A percentile compares a stretch with the other conserved stretches of the same genome.
Evolutionary conservation across 1,284 basidiomycete genomes (phyloP).

Genomic region (Moesziomyces antarcticus): DNA sequence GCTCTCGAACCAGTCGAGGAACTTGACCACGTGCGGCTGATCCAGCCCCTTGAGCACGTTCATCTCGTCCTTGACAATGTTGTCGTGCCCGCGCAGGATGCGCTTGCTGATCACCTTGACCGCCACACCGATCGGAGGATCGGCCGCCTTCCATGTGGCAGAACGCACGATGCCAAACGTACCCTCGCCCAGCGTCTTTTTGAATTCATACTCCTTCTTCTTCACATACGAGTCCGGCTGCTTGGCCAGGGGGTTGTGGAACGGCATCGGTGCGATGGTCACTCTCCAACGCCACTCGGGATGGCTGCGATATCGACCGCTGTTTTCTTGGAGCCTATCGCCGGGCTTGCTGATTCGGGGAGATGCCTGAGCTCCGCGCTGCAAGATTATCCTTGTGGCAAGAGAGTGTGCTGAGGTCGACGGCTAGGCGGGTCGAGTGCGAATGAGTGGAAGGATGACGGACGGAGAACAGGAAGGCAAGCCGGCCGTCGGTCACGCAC

Average conservation of each 20-base stretch:
- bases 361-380: no score
- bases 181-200: conserved; percentile 64
- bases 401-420: no score
- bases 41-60: conserved; percentile 65
- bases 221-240: conserved; percentile 62
- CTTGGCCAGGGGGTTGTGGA: conserved; percentile 52
- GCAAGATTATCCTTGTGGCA: no score
- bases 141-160: conserved; percentile 56
- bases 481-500: no score
- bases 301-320: no score
- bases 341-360: no score
- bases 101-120: conserved; percentile 67
- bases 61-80: conserved; percentile 66
- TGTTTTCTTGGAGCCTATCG: no score
- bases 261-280: conserved; percentile 27
- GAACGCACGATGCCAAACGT: conserved; percentile 64
- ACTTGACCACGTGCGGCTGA: conserved; percentile 72
- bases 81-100: conserved; percentile 61
- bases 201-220: conserved; percentile 67
- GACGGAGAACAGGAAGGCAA: no score
- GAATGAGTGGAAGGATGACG: no score
- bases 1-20: conserved; percentile 68
- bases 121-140: conserved; percentile 61
- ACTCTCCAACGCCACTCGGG: no score
- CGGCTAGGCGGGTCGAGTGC: no score